phyloP scores from a whole-genome alignment of 176 grass and related monocot genomes.

The Carex cristatella region DNA sequence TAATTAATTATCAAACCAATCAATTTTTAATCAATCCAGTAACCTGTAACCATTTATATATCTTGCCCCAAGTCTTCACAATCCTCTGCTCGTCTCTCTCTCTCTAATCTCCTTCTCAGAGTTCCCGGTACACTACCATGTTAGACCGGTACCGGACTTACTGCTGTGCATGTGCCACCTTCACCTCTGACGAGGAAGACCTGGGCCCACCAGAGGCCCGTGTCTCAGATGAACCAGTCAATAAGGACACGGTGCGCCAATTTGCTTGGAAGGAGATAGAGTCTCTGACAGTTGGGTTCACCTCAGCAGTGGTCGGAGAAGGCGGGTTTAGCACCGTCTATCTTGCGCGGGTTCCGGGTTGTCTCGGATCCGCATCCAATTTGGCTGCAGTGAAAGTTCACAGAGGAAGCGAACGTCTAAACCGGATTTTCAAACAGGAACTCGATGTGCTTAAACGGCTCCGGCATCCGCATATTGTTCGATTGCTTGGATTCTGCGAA shows the following conservation, averaged over 20 bases:
- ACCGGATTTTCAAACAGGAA: constrained; percentile 91
- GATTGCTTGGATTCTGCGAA: constrained; percentile 83
- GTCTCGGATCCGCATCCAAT: constrained; percentile 1
- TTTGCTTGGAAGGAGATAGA: constrained; percentile 69
- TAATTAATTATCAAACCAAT: constrained; percentile 3
- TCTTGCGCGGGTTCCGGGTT: constrained; percentile 54
- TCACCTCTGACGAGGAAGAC: constrained; percentile 14
- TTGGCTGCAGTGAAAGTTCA: constrained; percentile 86
- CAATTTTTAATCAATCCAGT: neutral
- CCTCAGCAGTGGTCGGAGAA: constrained; percentile 67
- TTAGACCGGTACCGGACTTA: constrained; percentile 42
- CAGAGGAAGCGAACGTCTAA: constrained; percentile 84
- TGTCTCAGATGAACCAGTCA: constrained; percentile 17
- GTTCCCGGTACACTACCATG: constrained; percentile 3
- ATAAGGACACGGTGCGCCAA: constrained; percentile 5
- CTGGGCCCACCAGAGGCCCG: constrained; percentile 12
- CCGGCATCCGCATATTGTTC: constrained; percentile 70
- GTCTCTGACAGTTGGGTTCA: constrained; percentile 54
- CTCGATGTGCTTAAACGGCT: constrained; percentile 69
- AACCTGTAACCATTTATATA: neutral
- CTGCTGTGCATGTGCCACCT: constrained; percentile 23
- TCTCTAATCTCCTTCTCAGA: neutral
- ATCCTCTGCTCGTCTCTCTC: neutral
- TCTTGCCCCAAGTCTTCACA: neutral
- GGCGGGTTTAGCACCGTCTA: constrained; percentile 95